A percentile compares a stretch with the other conserved stretches of the same genome.
These are phyloP conservation scores for Podaxis rugospora DNA, from an alignment of 768 basidiomycete species.

Conservation along the genomic window DNA sequence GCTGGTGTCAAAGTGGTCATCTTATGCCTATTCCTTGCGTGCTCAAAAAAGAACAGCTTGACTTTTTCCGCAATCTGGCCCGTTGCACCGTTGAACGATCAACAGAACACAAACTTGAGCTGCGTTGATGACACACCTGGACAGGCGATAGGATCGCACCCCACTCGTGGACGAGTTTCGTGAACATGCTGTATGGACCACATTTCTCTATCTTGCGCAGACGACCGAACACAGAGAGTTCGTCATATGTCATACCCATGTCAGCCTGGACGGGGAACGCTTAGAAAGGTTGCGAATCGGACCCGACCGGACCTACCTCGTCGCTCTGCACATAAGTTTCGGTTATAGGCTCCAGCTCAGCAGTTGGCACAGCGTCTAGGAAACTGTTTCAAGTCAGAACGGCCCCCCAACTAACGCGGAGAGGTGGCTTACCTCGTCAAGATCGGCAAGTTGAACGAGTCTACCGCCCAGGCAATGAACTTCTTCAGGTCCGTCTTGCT, in stretches of 20 bases:
- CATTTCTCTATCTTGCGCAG: slow-evolving; percentile 96
- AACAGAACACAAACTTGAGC: neutral
- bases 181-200: slow-evolving; percentile 97
- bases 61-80: slow-evolving; percentile 92
- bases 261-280: slow-evolving; percentile 57
- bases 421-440: slow-evolving; percentile 57
- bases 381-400: slow-evolving; percentile 51
- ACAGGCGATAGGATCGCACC: slow-evolving; percentile 76
- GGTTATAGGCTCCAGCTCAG: slow-evolving; percentile 94
- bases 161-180: slow-evolving; percentile 94
- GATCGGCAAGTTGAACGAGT: slow-evolving; percentile 80
- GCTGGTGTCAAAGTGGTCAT: slow-evolving; percentile 96
- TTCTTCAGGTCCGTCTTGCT: slow-evolving; percentile 97
- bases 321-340: slow-evolving; percentile 94
- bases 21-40: slow-evolving; percentile 96
- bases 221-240: slow-evolving; percentile 89
- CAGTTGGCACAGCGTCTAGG: slow-evolving; percentile 87
- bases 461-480: slow-evolving; percentile 84
- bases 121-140: slow-evolving; percentile 46
- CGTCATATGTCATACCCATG: slow-evolving; percentile 99
- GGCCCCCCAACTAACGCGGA: neutral
- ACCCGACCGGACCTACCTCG: slow-evolving; percentile 50
- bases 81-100: neutral
- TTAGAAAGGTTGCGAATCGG: slow-evolving; percentile 3
- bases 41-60: slow-evolving; percentile 94